Conservation (phyloP, 1,139 yeast genomes). For the Blastobotrys malaysiensis region DNA sequence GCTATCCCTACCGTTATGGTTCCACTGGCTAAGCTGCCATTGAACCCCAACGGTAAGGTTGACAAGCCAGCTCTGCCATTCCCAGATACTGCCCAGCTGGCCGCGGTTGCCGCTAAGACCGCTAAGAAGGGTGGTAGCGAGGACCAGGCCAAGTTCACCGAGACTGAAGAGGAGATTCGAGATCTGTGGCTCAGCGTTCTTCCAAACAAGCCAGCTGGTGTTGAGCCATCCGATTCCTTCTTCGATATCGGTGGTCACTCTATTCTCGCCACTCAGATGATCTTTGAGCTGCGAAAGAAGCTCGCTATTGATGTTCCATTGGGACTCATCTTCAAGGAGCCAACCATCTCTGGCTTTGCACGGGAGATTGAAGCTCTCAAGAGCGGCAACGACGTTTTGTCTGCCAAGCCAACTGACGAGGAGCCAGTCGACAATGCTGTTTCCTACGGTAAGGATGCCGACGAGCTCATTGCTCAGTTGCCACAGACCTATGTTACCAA, state of each 20-base stretch:
- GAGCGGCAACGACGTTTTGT: slow-evolving; percentile 30
- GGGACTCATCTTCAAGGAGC: slow-evolving; percentile 83
- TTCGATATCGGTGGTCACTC: slow-evolving; percentile 98
- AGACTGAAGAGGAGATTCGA: slow-evolving; percentile 61
- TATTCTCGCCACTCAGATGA: slow-evolving; percentile 94
- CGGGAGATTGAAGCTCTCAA: slow-evolving; percentile 56
- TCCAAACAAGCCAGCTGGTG: slow-evolving; percentile 77
- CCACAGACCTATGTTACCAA: slow-evolving; percentile 35
- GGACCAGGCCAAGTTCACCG: slow-evolving; percentile 40
- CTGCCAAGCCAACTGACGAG: slow-evolving; percentile 9
- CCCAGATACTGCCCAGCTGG: slow-evolving; percentile 85
- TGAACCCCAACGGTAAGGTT: slow-evolving; percentile 97
- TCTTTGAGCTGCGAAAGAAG: slow-evolving; percentile 78
- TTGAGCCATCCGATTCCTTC: slow-evolving; percentile 78
- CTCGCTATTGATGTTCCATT: slow-evolving; percentile 78
- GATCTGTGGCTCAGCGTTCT: slow-evolving; percentile 82
- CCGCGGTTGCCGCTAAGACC: slow-evolving; percentile 50
- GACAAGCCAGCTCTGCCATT: slow-evolving; percentile 96
- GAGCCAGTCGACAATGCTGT: slow-evolving; percentile 23
- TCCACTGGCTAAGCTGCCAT: slow-evolving; percentile 77
- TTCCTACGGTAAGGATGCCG: slow-evolving; percentile 75
- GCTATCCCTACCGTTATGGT: slow-evolving; percentile 91
- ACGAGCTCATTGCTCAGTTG: slow-evolving; percentile 42
- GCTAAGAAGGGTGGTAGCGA: slow-evolving; percentile 21
- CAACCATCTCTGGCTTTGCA: slow-evolving; percentile 78